These are phyloP conservation scores for Macrolepiota dolichaula DNA, from an alignment of 768 basidiomycete species.

Conservation along the genomic window DNA sequence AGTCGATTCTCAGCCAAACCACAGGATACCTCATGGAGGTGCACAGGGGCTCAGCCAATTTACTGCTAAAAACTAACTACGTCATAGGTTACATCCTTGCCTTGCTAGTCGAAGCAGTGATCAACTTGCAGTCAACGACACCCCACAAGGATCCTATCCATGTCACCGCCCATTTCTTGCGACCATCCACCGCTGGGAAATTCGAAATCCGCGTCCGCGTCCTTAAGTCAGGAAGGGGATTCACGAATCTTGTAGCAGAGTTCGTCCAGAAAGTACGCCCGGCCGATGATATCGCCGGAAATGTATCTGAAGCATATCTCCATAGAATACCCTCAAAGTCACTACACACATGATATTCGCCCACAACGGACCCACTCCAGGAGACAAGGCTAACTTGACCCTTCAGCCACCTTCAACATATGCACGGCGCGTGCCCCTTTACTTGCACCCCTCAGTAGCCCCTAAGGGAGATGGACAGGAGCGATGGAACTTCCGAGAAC, in stretches of 20 bases:
- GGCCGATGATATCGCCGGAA: neutral
- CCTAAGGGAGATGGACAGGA: slow-evolving; percentile 15
- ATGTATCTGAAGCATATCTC: neutral
- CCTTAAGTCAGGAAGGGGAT: slow-evolving; percentile 47
- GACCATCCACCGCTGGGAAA: slow-evolving; percentile 33
- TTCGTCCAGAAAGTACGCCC: slow-evolving; percentile 50
- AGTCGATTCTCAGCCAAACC: neutral
- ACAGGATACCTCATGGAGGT: slow-evolving; percentile 57
- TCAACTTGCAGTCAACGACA: slow-evolving; percentile 44
- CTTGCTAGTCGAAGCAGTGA: slow-evolving; percentile 50
- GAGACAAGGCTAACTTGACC: slow-evolving; percentile 23
- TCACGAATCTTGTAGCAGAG: slow-evolving; percentile 57
- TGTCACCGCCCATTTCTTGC: slow-evolving; percentile 57
- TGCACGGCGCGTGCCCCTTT: slow-evolving; percentile 55
- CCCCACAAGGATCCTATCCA: slow-evolving; percentile 55
- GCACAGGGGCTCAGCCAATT: neutral
- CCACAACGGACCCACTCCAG: slow-evolving; percentile 31
- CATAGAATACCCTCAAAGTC: slow-evolving; percentile 43
- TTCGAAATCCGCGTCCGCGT: slow-evolving; percentile 47
- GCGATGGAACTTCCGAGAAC: slow-evolving; percentile 32
- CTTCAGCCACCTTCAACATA: slow-evolving; percentile 53
- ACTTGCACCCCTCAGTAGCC: slow-evolving; percentile 47
- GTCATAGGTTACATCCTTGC: slow-evolving; percentile 56
- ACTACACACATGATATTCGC: slow-evolving; percentile 58
- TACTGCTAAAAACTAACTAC: neutral